These are phyloP conservation scores for Sungouiella blattae DNA, from an alignment of 805 yeast species.

Conservation along the genomic window DNA sequence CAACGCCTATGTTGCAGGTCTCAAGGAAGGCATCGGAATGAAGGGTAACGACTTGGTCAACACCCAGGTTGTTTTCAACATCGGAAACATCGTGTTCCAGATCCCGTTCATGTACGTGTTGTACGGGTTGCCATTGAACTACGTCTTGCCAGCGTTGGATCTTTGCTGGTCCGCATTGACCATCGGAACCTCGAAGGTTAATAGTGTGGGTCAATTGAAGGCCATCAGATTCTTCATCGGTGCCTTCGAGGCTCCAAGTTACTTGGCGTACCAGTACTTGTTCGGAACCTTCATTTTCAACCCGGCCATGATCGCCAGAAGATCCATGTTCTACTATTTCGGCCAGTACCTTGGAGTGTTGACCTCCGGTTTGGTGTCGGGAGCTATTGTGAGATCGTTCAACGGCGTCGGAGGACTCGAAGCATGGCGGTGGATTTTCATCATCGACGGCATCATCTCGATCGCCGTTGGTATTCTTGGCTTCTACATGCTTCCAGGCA, in stretches of 20 bases:
- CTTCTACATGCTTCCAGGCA: conserved; percentile 19
- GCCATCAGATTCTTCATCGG: conserved; percentile 25
- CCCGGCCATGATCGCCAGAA: conserved; percentile 21
- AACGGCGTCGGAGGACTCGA: conserved; percentile 11
- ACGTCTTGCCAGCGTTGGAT: conserved; percentile 18
- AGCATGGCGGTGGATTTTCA: conserved; percentile 18
- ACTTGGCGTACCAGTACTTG: conserved; percentile 24
- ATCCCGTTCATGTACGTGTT: conserved; percentile 23
- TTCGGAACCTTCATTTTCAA: conserved; percentile 23
- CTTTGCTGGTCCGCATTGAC: conserved; percentile 23
- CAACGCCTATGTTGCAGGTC: conserved; percentile 26
- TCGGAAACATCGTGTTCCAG: conserved; percentile 24
- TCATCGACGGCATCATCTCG: conserved; percentile 15
- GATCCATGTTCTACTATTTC: conserved; percentile 23
- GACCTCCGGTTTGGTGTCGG: conserved; percentile 26
- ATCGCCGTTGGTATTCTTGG: conserved; percentile 15
- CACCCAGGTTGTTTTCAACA: conserved; percentile 22
- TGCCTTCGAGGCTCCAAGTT: conserved; percentile 24
- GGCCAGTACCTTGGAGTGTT: conserved; percentile 30
- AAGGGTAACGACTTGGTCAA: conserved; percentile 26
- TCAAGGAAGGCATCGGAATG: conserved; percentile 22
- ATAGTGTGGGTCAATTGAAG: conserved; percentile 18
- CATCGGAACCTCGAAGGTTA: conserved; percentile 17
- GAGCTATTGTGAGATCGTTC: conserved; percentile 15
- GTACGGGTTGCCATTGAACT: conserved; percentile 21